Evolutionary conservation across 768 basidiomycete species (phyloP), one percentile per base, ranked within the genome.

Genomic region (Botryobasidium botryosum): DNA sequence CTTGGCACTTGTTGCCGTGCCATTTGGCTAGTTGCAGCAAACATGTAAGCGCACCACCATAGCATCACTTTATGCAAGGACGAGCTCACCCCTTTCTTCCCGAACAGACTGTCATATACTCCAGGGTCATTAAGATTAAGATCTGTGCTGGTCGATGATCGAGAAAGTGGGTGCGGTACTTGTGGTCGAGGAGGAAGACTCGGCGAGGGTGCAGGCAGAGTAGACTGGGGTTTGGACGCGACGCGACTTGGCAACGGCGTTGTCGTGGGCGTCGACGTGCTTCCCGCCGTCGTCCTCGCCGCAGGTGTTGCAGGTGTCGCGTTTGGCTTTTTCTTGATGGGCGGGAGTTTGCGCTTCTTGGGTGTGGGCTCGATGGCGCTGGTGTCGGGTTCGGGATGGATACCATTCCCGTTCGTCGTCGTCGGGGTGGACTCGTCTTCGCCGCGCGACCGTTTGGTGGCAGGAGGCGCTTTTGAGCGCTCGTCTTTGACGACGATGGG

Each of bases 291-390:
- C 15, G 20, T 25, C 20, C 25, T 29, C 5, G 35, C 12, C 13
- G 20, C 29, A 12, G 41, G 8, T 18, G 38, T 43, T 4, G 5
- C 37, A 10, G 45, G 21, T 7, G 31, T 25, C 38, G 18, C 35
- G 39, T 24, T 13, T 13, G 45, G 32, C 38, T 46, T 46, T 38
- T 46, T 46, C 38, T 27, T 39, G 5, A 46, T 46, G 4, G 45
- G 26, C 5, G 45, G 45, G 20, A 46, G 38, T 23, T 46, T 46
- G 18, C 26, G 39, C 31, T 46, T 46, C 17, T 41, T 25, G 5
- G 38, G 37, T 29, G 43, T 13, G 4, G 41, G 25, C 7, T 29
- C 4, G 41, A 13, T 25, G 24, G 24, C 24, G 41, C 41, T 15
- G 41, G 6, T 13, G 41, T 20, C 17, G 29, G 24, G 18, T 28